Evolutionary conservation across 2,329 filamentous ascomycete species (phyloP), one percentile per base, ranked within the genome.

Genomic region (Monilinia polystroma): DNA sequence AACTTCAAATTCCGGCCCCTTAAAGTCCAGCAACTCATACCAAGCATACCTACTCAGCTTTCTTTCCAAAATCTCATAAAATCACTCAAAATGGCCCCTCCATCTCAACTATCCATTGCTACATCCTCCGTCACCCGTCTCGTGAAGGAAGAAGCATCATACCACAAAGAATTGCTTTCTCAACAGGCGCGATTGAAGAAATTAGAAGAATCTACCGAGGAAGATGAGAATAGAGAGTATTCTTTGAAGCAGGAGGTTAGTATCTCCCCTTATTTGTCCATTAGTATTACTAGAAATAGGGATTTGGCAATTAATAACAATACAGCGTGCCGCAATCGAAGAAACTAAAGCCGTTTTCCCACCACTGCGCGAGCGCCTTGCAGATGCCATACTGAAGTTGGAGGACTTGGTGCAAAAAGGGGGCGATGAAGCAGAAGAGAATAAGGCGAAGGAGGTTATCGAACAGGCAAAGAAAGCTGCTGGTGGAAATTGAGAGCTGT

Each of bases 101-200:
- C 91, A 55, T 88, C 89, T 1, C 85, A 88, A 72, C 87, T 97
- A 77, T 79, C 86, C 74, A 95, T 97, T 76, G 88, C 90, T 55
- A 95, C 91, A 32, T 86, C 89, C 69, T 87, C 92, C 26, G 87
- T 98, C 72, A 83, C 85, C 73, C 92, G 95, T 68, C 86, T 98
- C 58, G 86, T 97, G 72, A 97, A 96, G 79, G 95, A 99, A 79
- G 92, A 97, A 78, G 82, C 85, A 51, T 94, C 89, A 74, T 98
- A 99, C 81, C 90, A 93, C 82, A 90, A 90, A 76, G 95, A 99
- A 78, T 84, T 93, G 26, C 81, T 85, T 70, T 83, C 89, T 71
- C 93, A 98, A 77, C 84, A 91, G 73, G 84, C 85, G 69, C 86
- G 90, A 66, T 83, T 96, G 23, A 81, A 83, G 55, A 87, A 90